Percentiles rank a stretch among this genome's conserved stretches.
Evolutionary conservation across 257 asterid species (phyloP).

Genomic region (Ballota nigra): DNA sequence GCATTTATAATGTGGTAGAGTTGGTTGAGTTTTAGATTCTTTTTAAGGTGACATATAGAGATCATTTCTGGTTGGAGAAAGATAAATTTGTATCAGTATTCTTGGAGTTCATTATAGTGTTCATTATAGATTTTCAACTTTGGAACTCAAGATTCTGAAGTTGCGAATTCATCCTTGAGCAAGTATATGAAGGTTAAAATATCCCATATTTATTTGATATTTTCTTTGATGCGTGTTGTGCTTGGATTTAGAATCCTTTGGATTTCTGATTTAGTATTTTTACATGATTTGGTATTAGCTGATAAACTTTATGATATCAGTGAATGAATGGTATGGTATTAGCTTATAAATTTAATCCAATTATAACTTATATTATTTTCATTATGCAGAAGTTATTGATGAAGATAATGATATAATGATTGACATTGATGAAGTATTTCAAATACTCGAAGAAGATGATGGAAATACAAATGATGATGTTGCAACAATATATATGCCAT

Average conservation of each 20-base stretch:
- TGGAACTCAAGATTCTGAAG: not conserved
- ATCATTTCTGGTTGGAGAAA: conserved; percentile 29
- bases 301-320: too few species aligned
- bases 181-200: not conserved
- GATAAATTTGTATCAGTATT: not conserved
- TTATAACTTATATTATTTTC: too few species aligned
- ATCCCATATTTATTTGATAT: not conserved
- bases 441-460: too few species aligned
- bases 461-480: too few species aligned
- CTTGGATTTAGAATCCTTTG: not conserved
- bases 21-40: conserved; percentile 34
- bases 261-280: not conserved
- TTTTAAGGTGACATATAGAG: conserved; percentile 19
- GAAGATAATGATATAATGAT: too few species aligned
- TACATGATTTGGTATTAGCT: too few species aligned
- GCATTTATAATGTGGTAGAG: conserved; percentile 31
- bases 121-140: not conserved
- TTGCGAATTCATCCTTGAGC: not conserved
- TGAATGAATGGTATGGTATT: too few species aligned
- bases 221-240: not conserved
- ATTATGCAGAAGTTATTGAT: too few species aligned
- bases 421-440: too few species aligned
- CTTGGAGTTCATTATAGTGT: conserved; percentile 20
- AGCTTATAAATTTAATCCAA: too few species aligned
- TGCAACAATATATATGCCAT: too few species aligned